phyloP scores from a whole-genome alignment of 352 stramenopile species.

The Thalassiosira oceanica region DNA sequence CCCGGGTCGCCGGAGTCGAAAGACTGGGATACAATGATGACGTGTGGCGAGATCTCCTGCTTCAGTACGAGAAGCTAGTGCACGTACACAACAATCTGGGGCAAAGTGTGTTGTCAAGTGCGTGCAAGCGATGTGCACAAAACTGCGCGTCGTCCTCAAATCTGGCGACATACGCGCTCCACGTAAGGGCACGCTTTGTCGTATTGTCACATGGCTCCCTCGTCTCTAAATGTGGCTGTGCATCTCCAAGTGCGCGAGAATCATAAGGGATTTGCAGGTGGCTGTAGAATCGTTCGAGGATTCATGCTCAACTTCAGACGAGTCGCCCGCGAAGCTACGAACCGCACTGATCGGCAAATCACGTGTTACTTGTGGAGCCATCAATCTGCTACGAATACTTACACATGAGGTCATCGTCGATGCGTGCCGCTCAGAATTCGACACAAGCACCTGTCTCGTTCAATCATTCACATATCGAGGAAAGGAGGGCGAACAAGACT shows the following conservation, averaged over 20 bases:
- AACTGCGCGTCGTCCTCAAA: constrained; percentile 56
- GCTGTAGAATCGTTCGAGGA: constrained; percentile 17
- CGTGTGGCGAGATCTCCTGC: constrained; percentile 70
- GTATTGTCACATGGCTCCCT: no score
- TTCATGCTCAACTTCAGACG: neutral
- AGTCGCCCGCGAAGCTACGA: constrained; percentile 47
- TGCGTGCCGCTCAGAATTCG: constrained; percentile 14
- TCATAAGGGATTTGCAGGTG: constrained; percentile 63
- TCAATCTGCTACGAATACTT: constrained; percentile 65
- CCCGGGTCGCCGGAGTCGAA: constrained; percentile 61
- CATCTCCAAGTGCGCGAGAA: no score
- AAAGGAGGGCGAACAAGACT: constrained; percentile 25
- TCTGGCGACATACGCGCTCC: constrained; percentile 61
- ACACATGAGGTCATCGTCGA: constrained; percentile 60
- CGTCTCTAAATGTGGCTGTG: no score
- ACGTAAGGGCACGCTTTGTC: no score
- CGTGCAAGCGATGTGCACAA: constrained; percentile 54
- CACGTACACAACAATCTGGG: constrained; percentile 57
- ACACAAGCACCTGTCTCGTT: neutral
- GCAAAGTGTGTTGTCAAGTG: constrained; percentile 36
- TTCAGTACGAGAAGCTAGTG: constrained; percentile 72
- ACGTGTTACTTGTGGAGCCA: constrained; percentile 65
- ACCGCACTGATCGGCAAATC: constrained; percentile 72
- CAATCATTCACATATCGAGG: constrained; percentile 36
- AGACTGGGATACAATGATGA: constrained; percentile 68